A percentile compares a stretch with the other conserved stretches of the same genome.
These are phyloP conservation scores for Scutellaria galericulata DNA, from an alignment of 257 asterid species.

Conservation along the genomic window DNA sequence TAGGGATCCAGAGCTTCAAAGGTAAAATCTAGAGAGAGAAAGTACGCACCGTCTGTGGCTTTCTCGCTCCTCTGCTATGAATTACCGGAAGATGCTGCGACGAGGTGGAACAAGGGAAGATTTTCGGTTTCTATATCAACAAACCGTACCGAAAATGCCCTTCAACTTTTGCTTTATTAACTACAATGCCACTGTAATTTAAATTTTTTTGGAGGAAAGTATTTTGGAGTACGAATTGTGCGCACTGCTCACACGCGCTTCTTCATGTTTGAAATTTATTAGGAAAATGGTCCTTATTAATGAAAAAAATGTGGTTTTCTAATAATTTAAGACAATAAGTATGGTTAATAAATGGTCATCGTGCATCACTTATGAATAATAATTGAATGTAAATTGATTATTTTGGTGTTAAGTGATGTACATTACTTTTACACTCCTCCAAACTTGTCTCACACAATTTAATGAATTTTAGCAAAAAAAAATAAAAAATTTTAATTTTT, in stretches of 20 bases:
- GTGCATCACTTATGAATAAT: too few relatives aligned
- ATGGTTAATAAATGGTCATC: too few relatives aligned
- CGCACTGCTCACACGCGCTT: slow-evolving; percentile 25
- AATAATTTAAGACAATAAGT: too few relatives aligned
- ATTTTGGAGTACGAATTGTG: neutral
- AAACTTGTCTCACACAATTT: too few relatives aligned
- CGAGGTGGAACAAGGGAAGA: slow-evolving; percentile 42
- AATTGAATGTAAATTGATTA: too few relatives aligned
- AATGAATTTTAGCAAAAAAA: too few relatives aligned
- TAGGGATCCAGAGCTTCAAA: slow-evolving; percentile 46
- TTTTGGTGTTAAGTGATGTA: too few relatives aligned
- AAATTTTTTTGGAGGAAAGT: slow-evolving; percentile 23
- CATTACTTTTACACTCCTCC: too few relatives aligned
- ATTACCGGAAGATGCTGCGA: slow-evolving; percentile 55
- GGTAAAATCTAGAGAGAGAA: slow-evolving; percentile 40
- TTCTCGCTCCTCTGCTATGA: slow-evolving; percentile 47
- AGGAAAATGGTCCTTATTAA: neutral
- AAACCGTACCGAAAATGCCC: slow-evolving; percentile 36
- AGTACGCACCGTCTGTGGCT: slow-evolving; percentile 44
- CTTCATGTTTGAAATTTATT: neutral
- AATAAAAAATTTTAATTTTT: too few relatives aligned
- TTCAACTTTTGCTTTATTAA: slow-evolving; percentile 27
- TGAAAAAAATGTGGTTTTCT: too few relatives aligned
- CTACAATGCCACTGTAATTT: slow-evolving; percentile 37
- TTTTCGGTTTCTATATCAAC: slow-evolving; percentile 36